A percentile compares a stretch with the other conserved stretches of the same genome.
Evolutionary conservation across 257 asterid species (phyloP).

Genomic region (Solanum clarkiae): DNA sequence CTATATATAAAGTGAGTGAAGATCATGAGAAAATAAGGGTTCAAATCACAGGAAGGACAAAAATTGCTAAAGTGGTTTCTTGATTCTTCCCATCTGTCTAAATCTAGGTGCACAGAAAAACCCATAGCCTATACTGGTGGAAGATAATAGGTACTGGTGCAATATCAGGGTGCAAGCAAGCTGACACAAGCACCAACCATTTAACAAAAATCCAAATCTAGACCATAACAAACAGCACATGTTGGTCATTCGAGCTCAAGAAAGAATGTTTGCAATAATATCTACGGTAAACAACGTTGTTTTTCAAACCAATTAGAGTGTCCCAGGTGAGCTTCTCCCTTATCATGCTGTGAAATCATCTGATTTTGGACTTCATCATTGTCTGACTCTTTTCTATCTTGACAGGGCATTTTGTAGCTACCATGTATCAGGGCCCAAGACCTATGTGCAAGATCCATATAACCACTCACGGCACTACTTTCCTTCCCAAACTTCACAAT

Average conservation of each 20-base stretch:
- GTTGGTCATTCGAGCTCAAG: not conserved
- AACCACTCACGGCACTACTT: no score
- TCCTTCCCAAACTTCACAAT: no score
- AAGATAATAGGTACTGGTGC: not conserved
- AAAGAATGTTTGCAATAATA: not conserved
- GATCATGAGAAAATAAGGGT: not conserved
- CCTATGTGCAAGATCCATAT: no score
- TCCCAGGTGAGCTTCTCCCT: no score
- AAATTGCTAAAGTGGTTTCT: not conserved
- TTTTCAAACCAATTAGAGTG: no score
- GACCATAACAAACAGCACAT: not conserved
- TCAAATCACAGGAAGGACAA: not conserved
- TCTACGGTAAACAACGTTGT: not conserved
- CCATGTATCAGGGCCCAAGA: no score
- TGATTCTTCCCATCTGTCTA: not conserved
- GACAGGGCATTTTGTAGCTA: no score
- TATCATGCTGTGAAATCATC: no score
- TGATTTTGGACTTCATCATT: no score
- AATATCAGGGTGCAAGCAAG: not conserved
- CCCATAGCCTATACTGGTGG: not conserved
- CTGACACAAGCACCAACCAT: not conserved
- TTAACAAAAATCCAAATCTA: not conserved
- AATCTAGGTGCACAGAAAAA: not conserved
- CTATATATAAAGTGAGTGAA: not conserved
- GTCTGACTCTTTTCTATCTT: no score